Conservation (phyloP, 1,139 yeast genomes). For the Kurtzmaniella quercitrusa region DNA sequence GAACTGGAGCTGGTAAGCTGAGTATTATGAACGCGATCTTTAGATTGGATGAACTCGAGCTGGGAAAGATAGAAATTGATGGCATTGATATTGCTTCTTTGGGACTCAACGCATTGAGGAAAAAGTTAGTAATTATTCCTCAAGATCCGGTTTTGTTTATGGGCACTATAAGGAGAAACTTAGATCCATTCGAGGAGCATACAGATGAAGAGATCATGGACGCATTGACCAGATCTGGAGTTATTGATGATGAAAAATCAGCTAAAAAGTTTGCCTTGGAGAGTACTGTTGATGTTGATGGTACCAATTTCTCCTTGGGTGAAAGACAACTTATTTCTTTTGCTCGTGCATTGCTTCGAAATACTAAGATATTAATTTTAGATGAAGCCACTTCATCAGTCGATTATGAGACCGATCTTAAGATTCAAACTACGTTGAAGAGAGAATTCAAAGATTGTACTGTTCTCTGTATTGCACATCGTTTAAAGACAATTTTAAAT, state of each 20-base stretch:
- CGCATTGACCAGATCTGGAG: slow-evolving; percentile 42
- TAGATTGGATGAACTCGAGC: slow-evolving; percentile 14
- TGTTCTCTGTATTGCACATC: slow-evolving; percentile 39
- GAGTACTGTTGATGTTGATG: slow-evolving; percentile 37
- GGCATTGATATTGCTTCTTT: slow-evolving; percentile 19
- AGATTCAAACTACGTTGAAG: slow-evolving; percentile 32
- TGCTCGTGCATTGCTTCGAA: slow-evolving; percentile 38
- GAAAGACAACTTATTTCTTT: slow-evolving; percentile 40
- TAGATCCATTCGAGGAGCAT: slow-evolving; percentile 38
- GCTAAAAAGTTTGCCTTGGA: slow-evolving; percentile 29
- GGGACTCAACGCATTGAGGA: slow-evolving; percentile 31
- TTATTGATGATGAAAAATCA: slow-evolving; percentile 27
- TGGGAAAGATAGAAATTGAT: slow-evolving; percentile 16
- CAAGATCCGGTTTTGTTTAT: slow-evolving; percentile 43
- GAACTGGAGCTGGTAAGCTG: slow-evolving; percentile 24
- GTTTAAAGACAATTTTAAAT: slow-evolving; percentile 35
- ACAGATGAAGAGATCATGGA: slow-evolving; percentile 42
- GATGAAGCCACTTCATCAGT: slow-evolving; percentile 45
- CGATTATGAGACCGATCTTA: slow-evolving; percentile 39
- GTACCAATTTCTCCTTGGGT: slow-evolving; percentile 37
- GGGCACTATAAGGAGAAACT: slow-evolving; percentile 37
- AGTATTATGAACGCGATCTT: slow-evolving; percentile 20
- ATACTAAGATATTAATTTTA: slow-evolving; percentile 32
- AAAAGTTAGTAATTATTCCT: slow-evolving; percentile 39
- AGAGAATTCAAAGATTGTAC: slow-evolving; percentile 34